phyloP scores from a whole-genome alignment of 2,329 filamentous ascomycete genomes.

The Claviceps quebecensis region DNA sequence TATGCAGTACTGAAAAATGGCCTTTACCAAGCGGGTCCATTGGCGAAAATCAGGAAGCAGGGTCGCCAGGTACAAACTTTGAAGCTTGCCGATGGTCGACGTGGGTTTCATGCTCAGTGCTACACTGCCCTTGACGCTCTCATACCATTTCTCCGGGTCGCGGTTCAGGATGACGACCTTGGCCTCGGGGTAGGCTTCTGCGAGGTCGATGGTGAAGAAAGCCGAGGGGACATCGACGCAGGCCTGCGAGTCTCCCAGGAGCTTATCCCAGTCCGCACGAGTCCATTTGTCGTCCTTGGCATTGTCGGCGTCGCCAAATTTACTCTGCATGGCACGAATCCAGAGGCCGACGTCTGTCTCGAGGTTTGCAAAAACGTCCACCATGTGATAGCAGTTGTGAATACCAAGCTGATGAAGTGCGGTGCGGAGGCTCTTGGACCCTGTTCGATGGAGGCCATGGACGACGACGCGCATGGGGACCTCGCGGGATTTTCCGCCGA shows the following conservation, averaged over 20 bases:
- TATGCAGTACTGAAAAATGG: conserved; percentile 14
- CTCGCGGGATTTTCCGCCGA: conserved; percentile 13
- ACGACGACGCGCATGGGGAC: conserved; percentile 27
- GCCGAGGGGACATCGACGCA: conserved; percentile 42
- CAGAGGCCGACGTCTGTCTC: conserved; percentile 14
- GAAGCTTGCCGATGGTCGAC: conserved; percentile 6
- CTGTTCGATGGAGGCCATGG: conserved; percentile 24
- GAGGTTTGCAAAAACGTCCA: conserved; percentile 10
- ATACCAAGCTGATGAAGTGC: conserved; percentile 14
- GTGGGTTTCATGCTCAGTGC: conserved; percentile 1
- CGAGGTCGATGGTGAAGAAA: conserved; percentile 30
- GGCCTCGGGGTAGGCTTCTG: conserved; percentile 20
- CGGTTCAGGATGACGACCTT: conserved; percentile 26
- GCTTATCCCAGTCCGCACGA: conserved; percentile 29
- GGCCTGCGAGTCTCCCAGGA: conserved; percentile 33
- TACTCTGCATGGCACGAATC: conserved; percentile 19
- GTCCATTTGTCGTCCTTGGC: conserved; percentile 14
- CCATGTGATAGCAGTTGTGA: conserved; percentile 18
- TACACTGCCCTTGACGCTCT: conserved; percentile 15
- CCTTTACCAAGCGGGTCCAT: conserved; percentile 15
- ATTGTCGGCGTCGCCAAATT: conserved; percentile 13
- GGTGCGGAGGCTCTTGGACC: conserved; percentile 20
- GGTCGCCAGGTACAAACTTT: conserved; percentile 15
- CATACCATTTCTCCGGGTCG: conserved; percentile 25
- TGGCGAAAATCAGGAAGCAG: conserved; percentile 14